Evolutionary conservation across 768 basidiomycete species (phyloP), one percentile per base, ranked within the genome.

Genomic region (Infundibulicybe gibba): DNA sequence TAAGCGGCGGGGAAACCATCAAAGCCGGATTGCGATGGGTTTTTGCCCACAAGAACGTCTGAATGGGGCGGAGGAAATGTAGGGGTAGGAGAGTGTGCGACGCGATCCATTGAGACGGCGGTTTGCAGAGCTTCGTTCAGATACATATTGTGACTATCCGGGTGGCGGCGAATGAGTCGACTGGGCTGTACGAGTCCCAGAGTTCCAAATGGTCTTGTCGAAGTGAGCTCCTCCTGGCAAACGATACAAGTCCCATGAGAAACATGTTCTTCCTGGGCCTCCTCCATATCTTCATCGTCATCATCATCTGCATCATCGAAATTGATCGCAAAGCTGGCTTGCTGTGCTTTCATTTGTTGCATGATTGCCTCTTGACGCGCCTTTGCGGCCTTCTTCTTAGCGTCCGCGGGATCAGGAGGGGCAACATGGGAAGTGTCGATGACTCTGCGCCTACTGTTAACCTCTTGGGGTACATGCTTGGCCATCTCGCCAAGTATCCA

Each of bases 241-340:
- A 98, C 94, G 51, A 99, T 98, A 61, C 97, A 99, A n/a, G 86
- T 87, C 2, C 95, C 95, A 49, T 83, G 86, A 11, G 85, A 85
- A 2, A 76, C 61, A 16, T 74, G 59, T 40, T 74, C 70, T 14
- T 75, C 75, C 1, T 64, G 68, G 6, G 74, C 67, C 8, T 77
- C 76, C 31, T 72, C 71, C 57, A 77, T 79, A 5, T 79, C 76
- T 1, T 90, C 90, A 5, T 85, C 85, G 5, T 81, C 85, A 14
- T 83, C 81, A 31, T 87, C 87, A 17, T 80, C 77, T 3, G 71
- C 74, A 43, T 90, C 87, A 41, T 83, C 83, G 48, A 89, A 85
- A 53, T 85, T 87, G 59, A 80, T 76, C 2, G 90, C 83, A 62
- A 94, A 91, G 53, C 84, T 87, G 25, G 83, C 85, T 59, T 97